Evolutionary conservation across 805 yeast species (phyloP), one percentile per base, ranked within the genome.

Genomic region (Candida schatavii): DNA sequence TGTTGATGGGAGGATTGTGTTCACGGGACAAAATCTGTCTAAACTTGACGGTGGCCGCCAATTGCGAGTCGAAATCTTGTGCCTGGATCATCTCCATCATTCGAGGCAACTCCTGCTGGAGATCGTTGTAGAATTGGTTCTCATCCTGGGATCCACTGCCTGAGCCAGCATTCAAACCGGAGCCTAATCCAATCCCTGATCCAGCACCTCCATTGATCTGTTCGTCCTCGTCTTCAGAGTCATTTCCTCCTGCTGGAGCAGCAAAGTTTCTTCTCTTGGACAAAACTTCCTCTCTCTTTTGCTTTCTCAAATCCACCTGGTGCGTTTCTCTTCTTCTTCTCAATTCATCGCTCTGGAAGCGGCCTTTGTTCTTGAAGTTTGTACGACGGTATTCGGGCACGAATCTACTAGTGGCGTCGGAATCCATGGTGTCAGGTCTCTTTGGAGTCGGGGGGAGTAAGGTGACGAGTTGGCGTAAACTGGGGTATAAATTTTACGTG

Each of bases 371-470:
- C 65, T 93, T 93, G 75, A 87, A 93, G 61, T 85, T 88, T 32
- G 97, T 89, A 67, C 97, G 88, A 68, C 99, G 89, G 67, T 91
- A 91, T 67, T 93, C 98, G 36, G 99, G 99, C 46, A 93, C 87
- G 66, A 88, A 91, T 69, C 90, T 85, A 54, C 75, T 75, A 32
- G 91, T 78, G 31, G 89, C 71, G 50, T 84, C 89, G 37, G 83
- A 70, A 56, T 85, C 90, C 95, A 86, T 87, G 35, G 15, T 25
- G n/a, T n/a, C n/a, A n/a, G n/a, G n/a, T n/a, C n/a, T n/a, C n/a
- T n/a, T n/a, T n/a, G n/a, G n/a, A n/a, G n/a, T n/a, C n/a, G n/a
- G n/a, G n/a, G n/a, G n/a, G n/a, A n/a, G n/a, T n/a, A n/a, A n/a
- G n/a, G n/a, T n/a, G n/a, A n/a, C n/a, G n/a, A n/a, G n/a, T n/a